phyloP scores from a whole-genome alignment of 352 stramenopile genomes.

The Aphanomyces invadans region DNA sequence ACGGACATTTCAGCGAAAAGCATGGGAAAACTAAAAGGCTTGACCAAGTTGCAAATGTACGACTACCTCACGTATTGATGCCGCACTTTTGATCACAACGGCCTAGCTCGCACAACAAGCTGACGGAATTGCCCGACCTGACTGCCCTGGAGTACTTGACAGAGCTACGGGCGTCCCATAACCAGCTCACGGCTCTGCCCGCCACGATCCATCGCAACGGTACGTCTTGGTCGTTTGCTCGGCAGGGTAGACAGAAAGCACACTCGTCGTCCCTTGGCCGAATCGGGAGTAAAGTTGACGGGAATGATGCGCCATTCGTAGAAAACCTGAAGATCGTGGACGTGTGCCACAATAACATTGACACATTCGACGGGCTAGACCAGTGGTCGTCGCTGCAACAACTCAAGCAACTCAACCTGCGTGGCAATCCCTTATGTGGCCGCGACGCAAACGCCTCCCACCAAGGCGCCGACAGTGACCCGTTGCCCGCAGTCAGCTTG shows the following conservation, averaged over 20 bases:
- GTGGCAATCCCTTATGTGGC: slow-evolving; percentile 69
- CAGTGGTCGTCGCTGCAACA: slow-evolving; percentile 47
- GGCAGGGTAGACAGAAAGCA: too few relatives aligned
- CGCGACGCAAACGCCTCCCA: slow-evolving; percentile 32
- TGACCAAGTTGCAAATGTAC: slow-evolving; percentile 83
- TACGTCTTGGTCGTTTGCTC: slow-evolving; percentile 31
- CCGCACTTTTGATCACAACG: neutral
- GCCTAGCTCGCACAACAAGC: slow-evolving; percentile 62
- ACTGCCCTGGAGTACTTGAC: slow-evolving; percentile 53
- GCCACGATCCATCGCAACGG: slow-evolving; percentile 50
- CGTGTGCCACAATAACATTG: slow-evolving; percentile 73
- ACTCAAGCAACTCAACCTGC: slow-evolving; percentile 72
- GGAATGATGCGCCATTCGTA: too few relatives aligned
- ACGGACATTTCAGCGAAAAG: slow-evolving; percentile 47
- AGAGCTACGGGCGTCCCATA: slow-evolving; percentile 76
- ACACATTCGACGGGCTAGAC: slow-evolving; percentile 71
- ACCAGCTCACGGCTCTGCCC: slow-evolving; percentile 63
- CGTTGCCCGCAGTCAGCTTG: neutral
- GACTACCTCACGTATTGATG: neutral
- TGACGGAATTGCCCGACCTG: slow-evolving; percentile 65
- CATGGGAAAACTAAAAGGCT: slow-evolving; percentile 53
- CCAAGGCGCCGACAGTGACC: slow-evolving; percentile 18
- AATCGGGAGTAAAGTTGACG: too few relatives aligned
- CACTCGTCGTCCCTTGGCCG: too few relatives aligned
- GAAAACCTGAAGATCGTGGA: slow-evolving; percentile 75